A percentile compares a stretch with the other conserved stretches of the same genome.
These are phyloP conservation scores for Stentor coeruleus DNA, from an alignment of 73 alveolate species.

Conservation along the genomic window DNA sequence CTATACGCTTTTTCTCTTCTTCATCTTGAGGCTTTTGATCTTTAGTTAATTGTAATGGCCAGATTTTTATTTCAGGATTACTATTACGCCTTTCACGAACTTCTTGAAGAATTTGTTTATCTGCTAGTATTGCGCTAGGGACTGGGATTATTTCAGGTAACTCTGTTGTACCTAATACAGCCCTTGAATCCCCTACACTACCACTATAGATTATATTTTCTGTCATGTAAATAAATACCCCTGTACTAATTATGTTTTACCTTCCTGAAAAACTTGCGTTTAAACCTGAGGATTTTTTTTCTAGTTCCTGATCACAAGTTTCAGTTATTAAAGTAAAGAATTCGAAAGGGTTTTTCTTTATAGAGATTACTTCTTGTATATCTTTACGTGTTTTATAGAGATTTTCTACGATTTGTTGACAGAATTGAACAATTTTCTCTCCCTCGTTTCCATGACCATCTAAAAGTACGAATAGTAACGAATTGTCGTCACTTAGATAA, in stretches of 20 bases:
- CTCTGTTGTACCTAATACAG: constrained; percentile 29
- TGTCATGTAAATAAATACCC: not conserved
- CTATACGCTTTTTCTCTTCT: not conserved
- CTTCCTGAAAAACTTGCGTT: not conserved
- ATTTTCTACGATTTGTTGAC: not conserved
- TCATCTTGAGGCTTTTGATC: constrained; percentile 21
- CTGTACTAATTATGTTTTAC: not conserved
- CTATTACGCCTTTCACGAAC: not conserved
- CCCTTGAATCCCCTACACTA: constrained; percentile 39
- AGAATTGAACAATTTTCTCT: not conserved
- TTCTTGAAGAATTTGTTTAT: not conserved
- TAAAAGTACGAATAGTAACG: not conserved
- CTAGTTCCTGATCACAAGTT: constrained; percentile 1
- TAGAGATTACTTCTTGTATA: not conserved
- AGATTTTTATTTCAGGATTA: constrained; percentile 29
- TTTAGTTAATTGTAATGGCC: constrained; percentile 24
- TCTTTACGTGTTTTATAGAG: not conserved
- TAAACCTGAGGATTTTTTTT: not conserved
- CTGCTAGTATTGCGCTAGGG: not conserved
- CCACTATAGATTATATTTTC: constrained; percentile 12
- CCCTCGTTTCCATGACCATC: not conserved
- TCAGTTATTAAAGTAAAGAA: not conserved
- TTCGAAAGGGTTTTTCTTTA: not conserved
- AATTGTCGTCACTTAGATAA: not conserved
- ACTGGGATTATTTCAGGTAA: not conserved